A percentile compares a stretch with the other conserved stretches of the same genome.
Evolutionary conservation across 2,329 filamentous ascomycete species (phyloP).

Genomic region (Hypoxylon sp.): DNA sequence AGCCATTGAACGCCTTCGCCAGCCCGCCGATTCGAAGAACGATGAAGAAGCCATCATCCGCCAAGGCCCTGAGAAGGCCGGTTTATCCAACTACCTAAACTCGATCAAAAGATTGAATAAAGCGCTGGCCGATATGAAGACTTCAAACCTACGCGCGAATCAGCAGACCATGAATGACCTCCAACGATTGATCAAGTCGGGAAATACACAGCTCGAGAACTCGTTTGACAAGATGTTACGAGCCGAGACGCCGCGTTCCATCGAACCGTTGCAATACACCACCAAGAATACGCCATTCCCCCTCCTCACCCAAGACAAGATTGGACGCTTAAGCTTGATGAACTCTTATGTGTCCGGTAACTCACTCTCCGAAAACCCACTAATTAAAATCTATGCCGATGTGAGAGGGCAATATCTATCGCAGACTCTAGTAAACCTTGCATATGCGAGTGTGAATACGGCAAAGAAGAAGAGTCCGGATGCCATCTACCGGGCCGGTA

Average conservation of each 20-base stretch:
- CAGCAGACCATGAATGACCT: conserved; percentile 88
- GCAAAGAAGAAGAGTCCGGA: conserved; percentile 82
- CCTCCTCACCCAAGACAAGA: conserved; percentile 76
- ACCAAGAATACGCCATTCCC: conserved; percentile 91
- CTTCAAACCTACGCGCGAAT: conserved; percentile 91
- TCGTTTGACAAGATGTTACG: conserved; percentile 81
- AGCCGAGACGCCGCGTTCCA: conserved; percentile 77
- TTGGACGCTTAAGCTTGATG: conserved; percentile 79
- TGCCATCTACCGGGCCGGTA: conserved; percentile 85
- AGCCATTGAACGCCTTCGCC: conserved; percentile 86
- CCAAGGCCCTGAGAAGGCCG: conserved; percentile 82
- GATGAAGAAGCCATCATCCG: conserved; percentile 92
- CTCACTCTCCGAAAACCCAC: conserved; percentile 69
- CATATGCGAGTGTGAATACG: conserved; percentile 84
- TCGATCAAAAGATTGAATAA: conserved; percentile 90
- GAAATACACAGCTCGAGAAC: conserved; percentile 83
- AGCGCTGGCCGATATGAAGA: conserved; percentile 83
- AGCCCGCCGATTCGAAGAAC: conserved; percentile 91
- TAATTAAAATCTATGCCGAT: conserved; percentile 85
- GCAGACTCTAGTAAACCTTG: conserved; percentile 82
- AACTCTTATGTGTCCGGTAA: conserved; percentile 77
- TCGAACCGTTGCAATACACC: conserved; percentile 91
- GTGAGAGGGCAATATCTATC: conserved; percentile 88
- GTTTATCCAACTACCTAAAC: conserved; percentile 83
- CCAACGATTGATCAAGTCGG: conserved; percentile 77